Base-by-base conservation (phyloP, 2,329 filamentous ascomycete genomes). In the Ceratocystis colombiana region DNA sequence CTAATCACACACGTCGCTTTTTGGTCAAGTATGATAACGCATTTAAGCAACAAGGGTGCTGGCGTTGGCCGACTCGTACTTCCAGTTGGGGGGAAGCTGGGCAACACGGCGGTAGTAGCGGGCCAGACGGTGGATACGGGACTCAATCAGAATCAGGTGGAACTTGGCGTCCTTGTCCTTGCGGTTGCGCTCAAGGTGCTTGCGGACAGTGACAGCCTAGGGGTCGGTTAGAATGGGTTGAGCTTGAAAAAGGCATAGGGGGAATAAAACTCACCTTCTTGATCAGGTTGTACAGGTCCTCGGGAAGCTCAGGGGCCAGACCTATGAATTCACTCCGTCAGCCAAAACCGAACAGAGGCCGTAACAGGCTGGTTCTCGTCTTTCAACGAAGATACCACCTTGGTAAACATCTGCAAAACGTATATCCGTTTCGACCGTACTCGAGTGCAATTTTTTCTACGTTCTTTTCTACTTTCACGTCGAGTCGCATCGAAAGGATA, bases 91-190 rank as follows among this genome's bases (percentile, higher is more conserved):
- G 76, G 93, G 84, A 70, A 88, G 83, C 75, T 87, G 84, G 78
- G 84, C 85, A 76, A 87, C 93, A 78, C 91, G 93, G 89, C 96
- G 97, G 90, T 97, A 99, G 89, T 97, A 97, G 74, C 94, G 89
- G 77, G 91, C 94, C 73, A 99, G 89, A 84, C 94, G 93, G 89
- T 99, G 94, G 82, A 99, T 97, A 82, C 95, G 90, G 78, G 94
- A 97, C 86, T 99, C 94, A 82, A 99, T 96, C 75, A 99, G 89
- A 93, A 99, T 99, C 72, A 99, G 90, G 78, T 94, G 93, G 90
- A 99, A 99, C 86, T 99, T 99, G 85, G 88, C 90, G 86, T 99
- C 94, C 85, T 91, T 96, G 86, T 99, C 94, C 88, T 99, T 99
- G 82, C 94, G 93, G 88, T 99, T 99, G 82, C 90, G 90, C 87